Percentiles rank a stretch among this genome's conserved stretches.
Evolutionary conservation across 148 eudicot species (phyloP).

Genomic region (Fagopyrum esculentum): DNA sequence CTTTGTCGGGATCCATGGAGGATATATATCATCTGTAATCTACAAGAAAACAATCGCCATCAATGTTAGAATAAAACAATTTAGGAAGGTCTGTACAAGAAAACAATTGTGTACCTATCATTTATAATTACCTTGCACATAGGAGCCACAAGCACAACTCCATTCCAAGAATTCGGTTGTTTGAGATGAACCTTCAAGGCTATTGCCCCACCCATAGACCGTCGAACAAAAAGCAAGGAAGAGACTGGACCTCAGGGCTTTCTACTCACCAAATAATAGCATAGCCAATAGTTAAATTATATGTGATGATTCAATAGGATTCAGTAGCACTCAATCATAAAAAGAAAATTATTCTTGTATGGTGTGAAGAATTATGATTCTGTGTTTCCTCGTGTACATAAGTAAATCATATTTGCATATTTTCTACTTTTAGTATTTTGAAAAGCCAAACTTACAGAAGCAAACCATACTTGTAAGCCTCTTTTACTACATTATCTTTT

Average conservation of each 20-base stretch:
- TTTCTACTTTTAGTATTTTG: no score
- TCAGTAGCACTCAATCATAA: not conserved
- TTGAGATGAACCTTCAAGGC: constrained; percentile 52
- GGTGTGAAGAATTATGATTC: not conserved
- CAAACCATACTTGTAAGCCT: no score
- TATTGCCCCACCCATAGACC: constrained; percentile 72
- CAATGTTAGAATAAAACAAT: not conserved
- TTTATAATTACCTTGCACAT: constrained; percentile 43
- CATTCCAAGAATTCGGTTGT: constrained; percentile 49
- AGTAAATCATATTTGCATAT: no score
- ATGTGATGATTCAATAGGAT: not conserved
- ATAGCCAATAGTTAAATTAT: not conserved
- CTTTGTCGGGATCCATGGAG: constrained; percentile 61
- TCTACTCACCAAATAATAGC: constrained; percentile 21
- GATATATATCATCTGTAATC: constrained; percentile 94
- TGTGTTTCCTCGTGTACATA: no score
- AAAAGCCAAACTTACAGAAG: no score
- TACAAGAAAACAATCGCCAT: constrained; percentile 19
- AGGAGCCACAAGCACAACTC: constrained; percentile 59
- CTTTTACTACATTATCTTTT: not conserved
- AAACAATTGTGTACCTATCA: not conserved
- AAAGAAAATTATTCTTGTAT: not conserved
- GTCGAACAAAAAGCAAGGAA: constrained; percentile 52
- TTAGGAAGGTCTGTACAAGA: not conserved
- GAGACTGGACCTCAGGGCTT: constrained; percentile 44